These are phyloP conservation scores for Cordyceps cateniannulata DNA, from an alignment of 2,329 filamentous ascomycete genomes.

Conservation along the genomic window DNA sequence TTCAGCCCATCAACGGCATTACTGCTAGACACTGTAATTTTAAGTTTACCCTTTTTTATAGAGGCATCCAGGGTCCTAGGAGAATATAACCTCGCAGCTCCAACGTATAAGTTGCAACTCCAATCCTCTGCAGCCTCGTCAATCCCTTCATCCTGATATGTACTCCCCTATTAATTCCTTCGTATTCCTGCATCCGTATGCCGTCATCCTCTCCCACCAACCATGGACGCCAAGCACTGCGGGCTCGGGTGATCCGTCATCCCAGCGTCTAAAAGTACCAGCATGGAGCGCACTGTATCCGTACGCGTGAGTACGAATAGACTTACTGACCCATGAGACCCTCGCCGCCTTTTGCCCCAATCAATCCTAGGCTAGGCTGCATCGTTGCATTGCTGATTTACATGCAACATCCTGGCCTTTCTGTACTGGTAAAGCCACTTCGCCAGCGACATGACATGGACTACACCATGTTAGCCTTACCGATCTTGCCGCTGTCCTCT, in stretches of 20 bases:
- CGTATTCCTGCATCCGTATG: slow-evolving; percentile 11
- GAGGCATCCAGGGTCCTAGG: no score
- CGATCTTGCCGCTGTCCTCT: slow-evolving; percentile 2
- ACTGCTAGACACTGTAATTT: neutral
- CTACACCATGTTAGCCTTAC: neutral
- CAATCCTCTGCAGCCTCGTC: neutral
- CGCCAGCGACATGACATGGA: no score
- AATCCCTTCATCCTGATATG: neutral
- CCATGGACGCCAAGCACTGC: slow-evolving; percentile 2
- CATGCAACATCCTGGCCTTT: neutral
- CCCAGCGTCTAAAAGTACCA: neutral
- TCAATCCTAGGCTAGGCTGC: slow-evolving; percentile 1
- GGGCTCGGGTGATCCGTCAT: slow-evolving; percentile 6
- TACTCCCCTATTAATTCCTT: neutral
- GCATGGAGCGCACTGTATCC: no score
- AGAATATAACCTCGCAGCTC: neutral
- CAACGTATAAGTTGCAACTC: no score
- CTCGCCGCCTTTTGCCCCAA: neutral
- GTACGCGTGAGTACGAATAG: no score
- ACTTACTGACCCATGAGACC: neutral
- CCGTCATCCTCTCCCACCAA: slow-evolving; percentile 5
- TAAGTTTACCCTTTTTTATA: neutral
- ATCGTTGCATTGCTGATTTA: slow-evolving; percentile 7
- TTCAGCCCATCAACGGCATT: neutral
- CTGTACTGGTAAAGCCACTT: neutral